Evolutionary conservation across 73 alveolate species (phyloP).

Genomic region (Tetrahymena borealis): DNA sequence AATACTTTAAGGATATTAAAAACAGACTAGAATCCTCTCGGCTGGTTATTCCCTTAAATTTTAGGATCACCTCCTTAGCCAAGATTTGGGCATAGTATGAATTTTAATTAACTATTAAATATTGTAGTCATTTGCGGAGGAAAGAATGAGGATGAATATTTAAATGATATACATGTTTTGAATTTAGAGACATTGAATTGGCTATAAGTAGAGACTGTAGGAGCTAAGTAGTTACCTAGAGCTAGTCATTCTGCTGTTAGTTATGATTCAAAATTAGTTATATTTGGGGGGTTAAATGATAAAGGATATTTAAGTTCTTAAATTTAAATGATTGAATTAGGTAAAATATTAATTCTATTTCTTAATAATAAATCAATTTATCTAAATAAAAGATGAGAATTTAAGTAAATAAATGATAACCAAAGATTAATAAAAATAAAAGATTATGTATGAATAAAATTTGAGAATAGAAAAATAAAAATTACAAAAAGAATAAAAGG

Average conservation of each 20-base stretch:
- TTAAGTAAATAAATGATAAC: neutral
- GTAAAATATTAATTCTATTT: neutral
- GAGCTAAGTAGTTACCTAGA: neutral
- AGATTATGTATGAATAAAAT: neutral
- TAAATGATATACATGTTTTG: neutral
- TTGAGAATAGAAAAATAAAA: neutral
- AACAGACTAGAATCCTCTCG: constrained; percentile 46
- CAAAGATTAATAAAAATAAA: neutral
- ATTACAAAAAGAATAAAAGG: neutral
- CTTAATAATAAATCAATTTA: neutral
- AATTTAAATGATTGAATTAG: neutral
- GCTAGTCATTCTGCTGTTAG: neutral
- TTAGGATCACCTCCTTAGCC: constrained; percentile 35
- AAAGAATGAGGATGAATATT: neutral
- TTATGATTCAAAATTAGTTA: neutral
- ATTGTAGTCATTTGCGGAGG: constrained; percentile 31
- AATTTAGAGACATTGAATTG: neutral
- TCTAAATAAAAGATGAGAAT: neutral
- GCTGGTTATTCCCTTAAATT: constrained; percentile 29
- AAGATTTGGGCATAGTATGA: constrained; percentile 33
- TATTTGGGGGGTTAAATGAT: neutral
- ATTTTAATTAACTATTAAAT: constrained; percentile 19
- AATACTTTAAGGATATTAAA: constrained; percentile 48
- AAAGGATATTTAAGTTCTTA: neutral
- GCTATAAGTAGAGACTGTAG: neutral